These are phyloP conservation scores for Alternaria brassicicola DNA, from an alignment of 2,329 filamentous ascomycete species.

Conservation along the genomic window DNA sequence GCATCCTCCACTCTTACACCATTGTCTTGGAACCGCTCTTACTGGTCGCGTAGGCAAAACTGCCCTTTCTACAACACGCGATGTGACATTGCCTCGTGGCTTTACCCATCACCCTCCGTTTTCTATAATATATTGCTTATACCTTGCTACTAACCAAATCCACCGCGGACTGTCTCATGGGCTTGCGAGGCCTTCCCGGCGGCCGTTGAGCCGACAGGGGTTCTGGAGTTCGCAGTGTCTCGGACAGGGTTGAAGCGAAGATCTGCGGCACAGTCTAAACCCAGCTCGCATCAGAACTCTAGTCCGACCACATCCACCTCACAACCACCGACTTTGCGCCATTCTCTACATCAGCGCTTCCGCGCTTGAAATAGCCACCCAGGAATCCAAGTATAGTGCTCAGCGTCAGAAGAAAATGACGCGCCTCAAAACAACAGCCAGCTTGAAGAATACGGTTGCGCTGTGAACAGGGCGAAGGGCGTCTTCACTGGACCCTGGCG, in stretches of 20 bases:
- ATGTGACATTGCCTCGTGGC: background rate
- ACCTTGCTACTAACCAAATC: slow-evolving; percentile 13
- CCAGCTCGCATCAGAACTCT: slow-evolving; percentile 39
- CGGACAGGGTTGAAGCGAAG: slow-evolving; percentile 35
- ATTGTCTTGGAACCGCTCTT: slow-evolving; percentile 5
- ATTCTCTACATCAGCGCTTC: slow-evolving; percentile 19
- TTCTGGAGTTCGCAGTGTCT: slow-evolving; percentile 33
- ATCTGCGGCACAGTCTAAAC: slow-evolving; percentile 39
- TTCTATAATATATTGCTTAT: slow-evolving; percentile 13
- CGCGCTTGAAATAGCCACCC: slow-evolving; percentile 22
- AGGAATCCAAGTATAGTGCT: slow-evolving; percentile 25
- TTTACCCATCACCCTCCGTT: slow-evolving; percentile 1
- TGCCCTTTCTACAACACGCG: background rate
- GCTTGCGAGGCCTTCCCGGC: slow-evolving; percentile 14
- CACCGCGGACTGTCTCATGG: slow-evolving; percentile 22
- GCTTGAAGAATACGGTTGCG: slow-evolving; percentile 11
- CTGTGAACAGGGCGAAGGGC: background rate
- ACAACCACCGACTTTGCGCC: slow-evolving; percentile 26
- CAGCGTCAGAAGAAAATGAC: slow-evolving; percentile 23
- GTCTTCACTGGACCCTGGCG: background rate
- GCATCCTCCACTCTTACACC: slow-evolving; percentile 8
- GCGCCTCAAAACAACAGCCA: slow-evolving; percentile 13
- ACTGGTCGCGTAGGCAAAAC: background rate
- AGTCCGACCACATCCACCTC: slow-evolving; percentile 31
- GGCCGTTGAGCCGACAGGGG: slow-evolving; percentile 23